Evolutionary conservation across 2,329 filamentous ascomycete species (phyloP), one percentile per base, ranked within the genome.

Genomic region (Cytospora leucostoma): DNA sequence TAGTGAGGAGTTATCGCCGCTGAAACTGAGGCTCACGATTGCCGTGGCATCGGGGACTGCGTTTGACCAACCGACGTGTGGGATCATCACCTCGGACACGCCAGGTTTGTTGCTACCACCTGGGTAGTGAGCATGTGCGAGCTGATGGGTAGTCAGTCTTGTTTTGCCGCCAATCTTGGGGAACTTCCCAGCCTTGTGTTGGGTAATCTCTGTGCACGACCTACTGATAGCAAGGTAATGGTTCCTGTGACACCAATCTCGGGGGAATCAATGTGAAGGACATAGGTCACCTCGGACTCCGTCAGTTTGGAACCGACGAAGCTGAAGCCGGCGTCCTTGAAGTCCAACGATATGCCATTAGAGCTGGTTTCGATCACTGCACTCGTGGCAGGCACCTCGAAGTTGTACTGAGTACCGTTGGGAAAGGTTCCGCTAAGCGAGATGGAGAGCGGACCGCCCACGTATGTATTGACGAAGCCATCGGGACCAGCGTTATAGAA

Each of bases 401-500:
- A 11, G 55, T 52, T 17, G 21, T 51, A 62, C 12, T 61, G 12
- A 2, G 57, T 65, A 19, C 64, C 65, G 52, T 68, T 67, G 33
- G 56, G 52, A 13, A 65, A 65, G 2, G 49, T 47, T 11, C 62
- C 67, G 13, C n/a, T 27, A 2, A 68, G 17, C 4, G 12, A 40
- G 1, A 59, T 55, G 2, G 62, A 55, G 4, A 65, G 27, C 8
- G 65, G 33, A 12, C 61, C 37, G 19, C 19, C 57, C 2, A 21
- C 37, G 8, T 56, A 50, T 12, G 19, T 17, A 37, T 56, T 59
- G 37, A 62, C 55, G 47, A 64, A 65, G 17, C 63, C 65, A 4
- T 65, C 35, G 0, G 64, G 56, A 13, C 65, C 66, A 19, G 35
- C 12, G n/a, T 67, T 59, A 55, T 66, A 68, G 47, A 66, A 61